Evolutionary conservation across 495 filamentous ascomycete genomes (phyloP), one percentile per base, ranked within the genome.

Genomic region (Aspergillus nanangensis): DNA sequence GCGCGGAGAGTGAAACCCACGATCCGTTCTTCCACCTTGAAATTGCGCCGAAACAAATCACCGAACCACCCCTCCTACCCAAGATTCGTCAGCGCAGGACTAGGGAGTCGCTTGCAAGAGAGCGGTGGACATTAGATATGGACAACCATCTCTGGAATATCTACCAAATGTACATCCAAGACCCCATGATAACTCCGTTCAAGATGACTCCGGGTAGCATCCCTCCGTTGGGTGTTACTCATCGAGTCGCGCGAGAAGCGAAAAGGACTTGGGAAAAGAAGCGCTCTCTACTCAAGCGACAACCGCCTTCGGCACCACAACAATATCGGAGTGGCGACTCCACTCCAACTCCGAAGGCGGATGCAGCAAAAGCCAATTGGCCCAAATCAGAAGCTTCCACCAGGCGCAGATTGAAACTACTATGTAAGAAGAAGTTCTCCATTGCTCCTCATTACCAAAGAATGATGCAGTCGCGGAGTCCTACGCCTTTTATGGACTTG

Each of bases 171-270:
- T 98, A 96, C 58, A 71, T 96, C 9, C 85, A 90, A 52, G 90
- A 97, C 61, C 91, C 93, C 24, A 90, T 85, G 8, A 86, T 95
- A 21, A 98, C 93, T 2, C 93, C 93, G 0, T 92, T 97, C 68
- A 90, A 91, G 55, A 85, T 88, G 70, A 80, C 90, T 13, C 90
- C 92, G 17, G 91, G 88, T 41, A 79, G 80, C 44, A 80, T 91
- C 29, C 93, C 93, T 18, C 93, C 93, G 10, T 74, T 93, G 29
- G 94, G 93, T 7, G 88, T 97, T 24, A 92, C 90, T 55, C 77
- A 84, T 55, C 88, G 90, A 47, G 90, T 98, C 38, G 87, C 90
- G 1, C 79, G 90, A 56, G 84, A 89, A 56, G 88, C 91, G 4
- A 87, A 83, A 65, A 78, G 81, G 56, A 92, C 78, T 45, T 98